phyloP scores from a whole-genome alignment of 805 yeast genomes.

The Yarrowia porcina region DNA sequence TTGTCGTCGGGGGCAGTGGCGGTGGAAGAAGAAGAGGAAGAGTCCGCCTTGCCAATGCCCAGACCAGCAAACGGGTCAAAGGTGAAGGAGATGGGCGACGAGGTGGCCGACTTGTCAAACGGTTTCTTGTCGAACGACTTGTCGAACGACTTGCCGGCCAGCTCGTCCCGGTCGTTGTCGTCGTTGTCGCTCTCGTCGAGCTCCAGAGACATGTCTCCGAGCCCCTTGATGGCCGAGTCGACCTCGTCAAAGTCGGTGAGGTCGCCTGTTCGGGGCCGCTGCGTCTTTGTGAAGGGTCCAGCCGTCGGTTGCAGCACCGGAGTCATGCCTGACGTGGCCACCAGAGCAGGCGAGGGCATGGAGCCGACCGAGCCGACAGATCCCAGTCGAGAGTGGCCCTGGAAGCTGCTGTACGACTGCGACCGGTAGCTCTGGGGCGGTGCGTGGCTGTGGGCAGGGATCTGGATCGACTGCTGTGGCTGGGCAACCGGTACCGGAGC shows the following conservation, averaged over 20 bases:
- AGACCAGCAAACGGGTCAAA: conserved; percentile 22
- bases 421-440: neutral
- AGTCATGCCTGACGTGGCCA: neutral
- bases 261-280: neutral
- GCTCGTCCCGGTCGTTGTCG: too few species aligned
- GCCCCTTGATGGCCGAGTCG: conserved; percentile 19
- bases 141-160: neutral
- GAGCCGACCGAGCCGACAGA: conserved; percentile 10
- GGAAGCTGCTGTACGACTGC: conserved; percentile 18
- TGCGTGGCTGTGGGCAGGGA: neutral
- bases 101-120: conserved; percentile 3
- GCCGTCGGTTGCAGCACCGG: neutral
- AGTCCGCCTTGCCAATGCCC: neutral
- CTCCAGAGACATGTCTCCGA: conserved; percentile 21
- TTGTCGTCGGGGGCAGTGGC: neutral
- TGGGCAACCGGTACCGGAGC: neutral
- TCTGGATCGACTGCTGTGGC: conserved; percentile 3
- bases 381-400: conserved; percentile 12
- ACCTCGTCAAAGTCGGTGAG: conserved; percentile 19
- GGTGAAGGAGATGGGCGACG: conserved; percentile 24
- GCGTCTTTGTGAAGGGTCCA: neutral
- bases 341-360: neutral
- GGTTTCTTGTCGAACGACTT: conserved; percentile 7
- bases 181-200: neutral
- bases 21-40: too few species aligned